A percentile compares a stretch with the other conserved stretches of the same genome.
These are phyloP conservation scores for Carallia pectinifolia DNA, from an alignment of 345 rosid species.

Conservation along the genomic window DNA sequence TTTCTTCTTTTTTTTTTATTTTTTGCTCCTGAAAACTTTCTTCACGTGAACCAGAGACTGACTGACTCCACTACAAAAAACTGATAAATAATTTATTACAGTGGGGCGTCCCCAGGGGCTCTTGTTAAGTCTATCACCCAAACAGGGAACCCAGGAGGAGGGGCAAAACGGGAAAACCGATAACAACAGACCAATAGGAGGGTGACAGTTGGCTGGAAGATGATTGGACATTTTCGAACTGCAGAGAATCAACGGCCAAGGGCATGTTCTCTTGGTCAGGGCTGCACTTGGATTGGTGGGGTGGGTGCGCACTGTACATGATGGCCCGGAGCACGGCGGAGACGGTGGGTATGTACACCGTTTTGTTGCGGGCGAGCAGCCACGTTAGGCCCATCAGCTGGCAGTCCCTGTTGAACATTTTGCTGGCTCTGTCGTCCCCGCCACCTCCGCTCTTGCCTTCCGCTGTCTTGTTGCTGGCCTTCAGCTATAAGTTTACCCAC, in stretches of 20 bases:
- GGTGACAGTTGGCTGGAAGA: conserved; percentile 28
- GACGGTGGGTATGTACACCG: conserved; percentile 93
- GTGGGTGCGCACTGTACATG: conserved; percentile 85
- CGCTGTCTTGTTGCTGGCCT: conserved; percentile 45
- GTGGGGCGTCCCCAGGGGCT: neutral
- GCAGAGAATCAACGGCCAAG: conserved; percentile 94
- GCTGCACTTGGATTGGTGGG: conserved; percentile 78
- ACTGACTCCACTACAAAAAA: too few relatives aligned
- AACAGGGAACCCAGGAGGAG: conserved; percentile 27
- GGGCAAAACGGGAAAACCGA: conserved; percentile 35
- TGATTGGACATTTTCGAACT: conserved; percentile 53
- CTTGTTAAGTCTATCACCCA: neutral
- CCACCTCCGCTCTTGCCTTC: neutral
- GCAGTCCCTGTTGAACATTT: conserved; percentile 92
- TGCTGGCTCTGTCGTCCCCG: conserved; percentile 51
- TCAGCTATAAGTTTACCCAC: conserved; percentile 46
- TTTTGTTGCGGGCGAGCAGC: conserved; percentile 96
- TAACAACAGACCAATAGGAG: neutral
- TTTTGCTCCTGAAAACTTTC: too few relatives aligned
- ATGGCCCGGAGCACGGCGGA: conserved; percentile 93
- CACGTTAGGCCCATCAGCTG: conserved; percentile 98
- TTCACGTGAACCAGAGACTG: too few relatives aligned
- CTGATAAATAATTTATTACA: too few relatives aligned
- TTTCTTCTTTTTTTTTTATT: too few relatives aligned
- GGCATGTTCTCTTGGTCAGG: conserved; percentile 99